Evolutionary conservation across 1,139 yeast species (phyloP).

Genomic region (Suhomyces wounanorum): DNA sequence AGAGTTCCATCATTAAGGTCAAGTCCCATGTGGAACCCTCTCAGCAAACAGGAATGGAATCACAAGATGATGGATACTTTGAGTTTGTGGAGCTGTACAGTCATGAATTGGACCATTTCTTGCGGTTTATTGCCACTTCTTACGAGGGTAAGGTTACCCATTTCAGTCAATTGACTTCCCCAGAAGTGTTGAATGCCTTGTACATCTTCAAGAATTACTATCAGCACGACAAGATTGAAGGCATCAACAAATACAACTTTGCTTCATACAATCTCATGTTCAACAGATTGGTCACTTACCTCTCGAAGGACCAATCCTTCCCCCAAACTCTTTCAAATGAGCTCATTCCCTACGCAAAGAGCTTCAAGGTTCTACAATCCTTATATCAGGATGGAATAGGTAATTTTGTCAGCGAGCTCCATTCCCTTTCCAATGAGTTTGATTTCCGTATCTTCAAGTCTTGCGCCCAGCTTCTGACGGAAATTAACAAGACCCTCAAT

Average conservation of each 20-base stretch:
- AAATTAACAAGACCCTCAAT: slow-evolving; percentile 24
- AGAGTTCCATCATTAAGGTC: slow-evolving; percentile 4
- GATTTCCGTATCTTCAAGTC: slow-evolving; percentile 20
- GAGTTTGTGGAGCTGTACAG: slow-evolving; percentile 25
- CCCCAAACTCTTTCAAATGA: slow-evolving; percentile 18
- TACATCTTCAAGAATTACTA: slow-evolving; percentile 32
- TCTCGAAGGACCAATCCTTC: slow-evolving; percentile 12
- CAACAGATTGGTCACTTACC: slow-evolving; percentile 12
- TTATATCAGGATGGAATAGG: slow-evolving; percentile 28
- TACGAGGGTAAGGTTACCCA: slow-evolving; percentile 25
- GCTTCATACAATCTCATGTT: slow-evolving; percentile 29
- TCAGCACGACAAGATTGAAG: slow-evolving; percentile 22
- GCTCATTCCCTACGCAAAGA: slow-evolving; percentile 16
- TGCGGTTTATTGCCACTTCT: slow-evolving; percentile 26
- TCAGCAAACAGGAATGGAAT: background rate
- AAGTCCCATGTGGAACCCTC: slow-evolving; percentile 1
- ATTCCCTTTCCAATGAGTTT: slow-evolving; percentile 25
- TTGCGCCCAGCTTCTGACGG: slow-evolving; percentile 20
- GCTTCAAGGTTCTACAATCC: slow-evolving; percentile 14
- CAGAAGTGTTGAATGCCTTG: slow-evolving; percentile 31
- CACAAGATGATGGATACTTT: slow-evolving; percentile 12
- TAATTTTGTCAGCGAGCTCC: slow-evolving; percentile 29
- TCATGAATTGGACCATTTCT: slow-evolving; percentile 25
- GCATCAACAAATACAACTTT: slow-evolving; percentile 20
- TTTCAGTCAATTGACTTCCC: slow-evolving; percentile 30